A percentile compares a stretch with the other conserved stretches of the same genome.
These are phyloP conservation scores for Kernera saxatilis DNA, from an alignment of 345 rosid species.

Conservation along the genomic window DNA sequence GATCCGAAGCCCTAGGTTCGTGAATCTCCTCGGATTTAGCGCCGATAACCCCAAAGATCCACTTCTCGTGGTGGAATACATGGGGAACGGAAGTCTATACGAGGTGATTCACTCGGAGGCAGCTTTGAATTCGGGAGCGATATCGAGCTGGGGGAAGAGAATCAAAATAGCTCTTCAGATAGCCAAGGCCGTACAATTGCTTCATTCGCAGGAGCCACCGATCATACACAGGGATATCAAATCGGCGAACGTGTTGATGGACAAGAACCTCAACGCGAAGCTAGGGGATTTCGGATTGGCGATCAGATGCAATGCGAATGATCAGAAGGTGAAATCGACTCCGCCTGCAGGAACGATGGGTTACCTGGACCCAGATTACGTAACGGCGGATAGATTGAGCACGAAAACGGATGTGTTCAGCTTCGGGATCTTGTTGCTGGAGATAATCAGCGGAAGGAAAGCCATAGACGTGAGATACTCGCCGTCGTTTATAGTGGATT, in stretches of 20 bases:
- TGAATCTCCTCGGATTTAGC: slow-evolving; percentile 81
- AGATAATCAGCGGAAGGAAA: slow-evolving; percentile 90
- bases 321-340: slow-evolving; percentile 72
- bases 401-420: slow-evolving; percentile 95
- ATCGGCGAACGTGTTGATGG: slow-evolving; percentile 97
- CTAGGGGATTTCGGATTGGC: slow-evolving; percentile 96
- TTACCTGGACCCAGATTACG: slow-evolving; percentile 92
- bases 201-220: slow-evolving; percentile 75
- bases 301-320: slow-evolving; percentile 69
- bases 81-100: slow-evolving; percentile 88
- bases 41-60: slow-evolving; percentile 59
- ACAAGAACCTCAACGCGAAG: slow-evolving; percentile 79
- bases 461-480: slow-evolving; percentile 90
- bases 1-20: slow-evolving; percentile 84
- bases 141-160: slow-evolving; percentile 74
- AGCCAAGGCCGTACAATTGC: slow-evolving; percentile 69
- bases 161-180: slow-evolving; percentile 75
- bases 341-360: slow-evolving; percentile 99
- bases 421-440: slow-evolving; percentile 91
- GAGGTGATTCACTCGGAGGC: slow-evolving; percentile 77
- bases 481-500: slow-evolving; percentile 88
- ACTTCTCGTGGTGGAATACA: slow-evolving; percentile 81
- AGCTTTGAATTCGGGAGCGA: neutral
- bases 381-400: slow-evolving; percentile 92
- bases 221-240: slow-evolving; percentile 90